Base-by-base conservation (phyloP, 2,329 filamentous ascomycete genomes). In the Parastagonospora avenae region DNA sequence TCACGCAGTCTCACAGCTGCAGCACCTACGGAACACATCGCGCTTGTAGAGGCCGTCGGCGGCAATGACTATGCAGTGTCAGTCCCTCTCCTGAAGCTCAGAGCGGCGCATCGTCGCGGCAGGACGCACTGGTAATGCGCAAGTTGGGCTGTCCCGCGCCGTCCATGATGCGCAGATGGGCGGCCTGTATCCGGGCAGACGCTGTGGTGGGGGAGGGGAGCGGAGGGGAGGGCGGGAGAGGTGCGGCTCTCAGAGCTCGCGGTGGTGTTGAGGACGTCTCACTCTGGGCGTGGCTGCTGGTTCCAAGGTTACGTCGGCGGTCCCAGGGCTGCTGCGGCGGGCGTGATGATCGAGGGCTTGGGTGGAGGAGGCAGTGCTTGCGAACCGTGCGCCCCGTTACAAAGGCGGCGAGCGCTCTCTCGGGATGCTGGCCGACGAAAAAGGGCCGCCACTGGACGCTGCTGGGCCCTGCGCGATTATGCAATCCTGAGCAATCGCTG, bases 41-140 rank as follows among this genome's bases (percentile, higher is more conserved):
- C 94, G 88, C 82, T 97, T 99, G 82, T 97, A 97, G 62, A 99
- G 83, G 54, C 94, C 94, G 82, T 99, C 94, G 66, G 94, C 94
- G 66, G 94, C 94, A 80, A 99, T 97, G 79, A 99, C 94, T 97
- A 64, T 42, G 16, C 2, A 4, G 1, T 55, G 69, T 75, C 57
- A 74, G 72, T 42, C 52, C 33, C 28, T 27, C 9, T 12, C 39
- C 12, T 9, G 10, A 15, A 52, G 51, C 43, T 40, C 43, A 24
- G 14, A 28, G 35, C 48, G 37, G 29, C 32, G 43, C 41, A 40
- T 19, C 27, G 19, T 24, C 27, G 44, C 41, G 48, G 55, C 35
- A 50, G 54, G 48, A 74, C 85, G 74, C 85, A 97, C 93, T 96
- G 68, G 92, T 97, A 64, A 97, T 86, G 78, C 93, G 87, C 72